Percentiles rank a stretch among this genome's conserved stretches.
Conservation (phyloP, 768 basidiomycete species). For the Boletus barrowsii region DNA sequence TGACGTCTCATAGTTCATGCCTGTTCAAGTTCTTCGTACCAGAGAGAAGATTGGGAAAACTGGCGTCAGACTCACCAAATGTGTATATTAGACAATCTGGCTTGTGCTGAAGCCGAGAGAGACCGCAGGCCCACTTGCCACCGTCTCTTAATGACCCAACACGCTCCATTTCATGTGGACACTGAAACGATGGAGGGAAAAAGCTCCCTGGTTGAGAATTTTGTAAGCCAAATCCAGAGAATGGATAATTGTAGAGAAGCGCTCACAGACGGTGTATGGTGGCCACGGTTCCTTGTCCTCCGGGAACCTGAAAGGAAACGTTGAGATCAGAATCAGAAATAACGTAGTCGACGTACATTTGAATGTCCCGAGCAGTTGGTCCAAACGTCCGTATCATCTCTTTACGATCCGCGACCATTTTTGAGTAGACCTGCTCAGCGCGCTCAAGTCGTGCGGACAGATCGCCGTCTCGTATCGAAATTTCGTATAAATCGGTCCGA, state of each 20-base stretch:
- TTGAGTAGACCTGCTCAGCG: constrained; percentile 46
- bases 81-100: constrained; percentile 59
- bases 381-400: constrained; percentile 55
- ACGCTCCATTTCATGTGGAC: constrained; percentile 43
- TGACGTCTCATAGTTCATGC: constrained; percentile 59
- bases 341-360: constrained; percentile 28
- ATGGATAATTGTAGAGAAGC: not conserved
- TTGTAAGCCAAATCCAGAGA: constrained; percentile 1
- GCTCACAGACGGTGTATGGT: constrained; percentile 56
- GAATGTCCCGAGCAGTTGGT: constrained; percentile 45
- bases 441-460: constrained; percentile 41
- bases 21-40: constrained; percentile 15
- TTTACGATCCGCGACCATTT: constrained; percentile 39
- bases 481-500: constrained; percentile 20
- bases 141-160: constrained; percentile 58
- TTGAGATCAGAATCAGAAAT: constrained; percentile 1
- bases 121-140: constrained; percentile 69
- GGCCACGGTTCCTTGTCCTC: constrained; percentile 52
- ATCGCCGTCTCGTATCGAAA: constrained; percentile 30
- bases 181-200: constrained; percentile 42
- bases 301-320: constrained; percentile 43
- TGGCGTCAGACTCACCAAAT: constrained; percentile 40
- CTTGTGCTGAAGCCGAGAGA: constrained; percentile 53
- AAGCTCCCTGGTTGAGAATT: constrained; percentile 39
- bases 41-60: not conserved